Conservation (phyloP, 768 basidiomycete species). For the Rhodocollybia butyracea region DNA sequence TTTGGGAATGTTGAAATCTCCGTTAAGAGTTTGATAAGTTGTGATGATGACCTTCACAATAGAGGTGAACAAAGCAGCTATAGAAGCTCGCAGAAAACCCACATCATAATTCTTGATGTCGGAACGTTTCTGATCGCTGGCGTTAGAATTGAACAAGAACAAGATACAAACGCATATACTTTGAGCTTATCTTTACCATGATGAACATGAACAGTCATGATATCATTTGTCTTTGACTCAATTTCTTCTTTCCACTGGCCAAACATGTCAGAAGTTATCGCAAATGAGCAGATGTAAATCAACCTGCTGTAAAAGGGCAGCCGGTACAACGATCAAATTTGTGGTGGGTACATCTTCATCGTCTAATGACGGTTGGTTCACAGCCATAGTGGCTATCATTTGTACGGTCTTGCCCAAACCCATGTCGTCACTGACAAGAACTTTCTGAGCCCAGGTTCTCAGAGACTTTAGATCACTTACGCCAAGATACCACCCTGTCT, state of each 20-base stretch:
- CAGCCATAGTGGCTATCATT: slow-evolving; percentile 76
- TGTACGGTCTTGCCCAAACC: slow-evolving; percentile 74
- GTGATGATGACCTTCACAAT: slow-evolving; percentile 59
- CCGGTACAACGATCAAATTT: slow-evolving; percentile 74
- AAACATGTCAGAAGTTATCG: neutral
- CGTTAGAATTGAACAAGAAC: neutral
- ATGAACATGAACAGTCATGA: slow-evolving; percentile 64
- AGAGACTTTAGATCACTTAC: slow-evolving; percentile 23
- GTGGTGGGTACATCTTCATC: slow-evolving; percentile 40
- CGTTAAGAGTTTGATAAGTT: slow-evolving; percentile 69
- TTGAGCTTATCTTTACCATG: slow-evolving; percentile 70
- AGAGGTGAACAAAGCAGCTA: slow-evolving; percentile 1
- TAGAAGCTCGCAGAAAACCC: neutral
- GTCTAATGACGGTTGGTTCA: slow-evolving; percentile 50
- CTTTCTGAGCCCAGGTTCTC: slow-evolving; percentile 3
- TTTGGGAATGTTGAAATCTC: slow-evolving; percentile 53
- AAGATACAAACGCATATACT: slow-evolving; percentile 20
- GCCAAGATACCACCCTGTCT: slow-evolving; percentile 65
- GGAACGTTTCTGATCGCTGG: slow-evolving; percentile 32
- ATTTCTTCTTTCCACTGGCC: slow-evolving; percentile 73
- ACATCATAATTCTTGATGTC: slow-evolving; percentile 55
- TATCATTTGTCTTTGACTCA: slow-evolving; percentile 58
- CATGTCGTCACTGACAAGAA: slow-evolving; percentile 58
- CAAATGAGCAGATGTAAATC: neutral
- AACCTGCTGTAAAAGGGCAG: slow-evolving; percentile 71